Evolutionary conservation across 1,139 yeast species (phyloP).

Genomic region (Pneumocystis murina): DNA sequence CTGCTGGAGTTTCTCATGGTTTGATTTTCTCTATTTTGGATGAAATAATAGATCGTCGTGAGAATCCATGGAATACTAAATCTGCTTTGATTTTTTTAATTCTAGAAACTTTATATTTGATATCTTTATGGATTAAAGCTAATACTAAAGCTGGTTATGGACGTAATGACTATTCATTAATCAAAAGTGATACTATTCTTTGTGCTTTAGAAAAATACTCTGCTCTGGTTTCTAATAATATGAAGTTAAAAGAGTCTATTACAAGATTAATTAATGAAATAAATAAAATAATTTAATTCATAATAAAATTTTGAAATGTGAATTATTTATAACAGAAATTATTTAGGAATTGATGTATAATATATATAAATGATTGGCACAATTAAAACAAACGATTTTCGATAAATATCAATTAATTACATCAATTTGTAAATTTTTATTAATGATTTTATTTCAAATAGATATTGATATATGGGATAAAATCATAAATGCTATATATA

Average conservation of each 20-base stretch:
- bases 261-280: not conserved
- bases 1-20: constrained; percentile 61
- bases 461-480: not conserved
- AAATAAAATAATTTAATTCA: not conserved
- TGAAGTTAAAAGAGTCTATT: not conserved
- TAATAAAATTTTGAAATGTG: not conserved
- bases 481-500: too few relatives aligned
- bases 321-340: not conserved
- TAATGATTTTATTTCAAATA: not conserved
- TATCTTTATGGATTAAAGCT: constrained; percentile 4
- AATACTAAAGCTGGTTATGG: constrained; percentile 6
- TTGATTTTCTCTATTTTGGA: constrained; percentile 52
- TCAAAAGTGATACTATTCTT: not conserved
- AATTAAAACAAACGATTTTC: not conserved
- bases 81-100: constrained; percentile 7
- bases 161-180: not conserved
- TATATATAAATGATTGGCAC: not conserved
- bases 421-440: not conserved
- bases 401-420: not conserved
- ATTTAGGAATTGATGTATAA: not conserved
- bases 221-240: not conserved
- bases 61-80: constrained; percentile 19
- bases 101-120: constrained; percentile 2
- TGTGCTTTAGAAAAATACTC: not conserved
- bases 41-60: constrained; percentile 44